phyloP scores from a whole-genome alignment of 495 filamentous ascomycete species.

The Neurospora sp. region DNA sequence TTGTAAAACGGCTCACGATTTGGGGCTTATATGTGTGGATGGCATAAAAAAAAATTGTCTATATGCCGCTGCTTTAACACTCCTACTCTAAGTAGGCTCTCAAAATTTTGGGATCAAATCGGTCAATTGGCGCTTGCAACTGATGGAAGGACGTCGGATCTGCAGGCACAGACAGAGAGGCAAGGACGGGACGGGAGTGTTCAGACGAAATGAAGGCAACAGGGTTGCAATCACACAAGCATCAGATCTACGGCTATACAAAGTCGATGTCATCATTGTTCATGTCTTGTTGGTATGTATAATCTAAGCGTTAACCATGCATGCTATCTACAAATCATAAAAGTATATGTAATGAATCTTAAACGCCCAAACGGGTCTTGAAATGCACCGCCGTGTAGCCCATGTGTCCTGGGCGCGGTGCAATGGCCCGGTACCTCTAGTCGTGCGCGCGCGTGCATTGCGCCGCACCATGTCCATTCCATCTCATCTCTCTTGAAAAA shows the following conservation, averaged over 20 bases:
- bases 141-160: neutral
- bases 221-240: neutral
- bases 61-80: no score
- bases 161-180: neutral
- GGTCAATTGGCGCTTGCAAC: no score
- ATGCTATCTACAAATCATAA: neutral
- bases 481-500: neutral
- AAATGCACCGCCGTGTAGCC: neutral
- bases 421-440: neutral
- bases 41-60: neutral
- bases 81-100: no score
- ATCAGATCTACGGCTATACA: neutral
- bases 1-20: rapidly evolving
- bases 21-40: neutral
- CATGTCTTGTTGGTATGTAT: neutral
- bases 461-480: neutral
- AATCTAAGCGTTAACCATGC: neutral
- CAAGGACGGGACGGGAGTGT: neutral
- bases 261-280: neutral
- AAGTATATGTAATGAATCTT: neutral
- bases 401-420: neutral
- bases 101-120: no score
- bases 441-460: neutral
- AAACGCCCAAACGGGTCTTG: neutral
- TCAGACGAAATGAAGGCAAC: neutral